Conservation (phyloP, 1,284 basidiomycete genomes). For the Xerocomus alliaceus region DNA sequence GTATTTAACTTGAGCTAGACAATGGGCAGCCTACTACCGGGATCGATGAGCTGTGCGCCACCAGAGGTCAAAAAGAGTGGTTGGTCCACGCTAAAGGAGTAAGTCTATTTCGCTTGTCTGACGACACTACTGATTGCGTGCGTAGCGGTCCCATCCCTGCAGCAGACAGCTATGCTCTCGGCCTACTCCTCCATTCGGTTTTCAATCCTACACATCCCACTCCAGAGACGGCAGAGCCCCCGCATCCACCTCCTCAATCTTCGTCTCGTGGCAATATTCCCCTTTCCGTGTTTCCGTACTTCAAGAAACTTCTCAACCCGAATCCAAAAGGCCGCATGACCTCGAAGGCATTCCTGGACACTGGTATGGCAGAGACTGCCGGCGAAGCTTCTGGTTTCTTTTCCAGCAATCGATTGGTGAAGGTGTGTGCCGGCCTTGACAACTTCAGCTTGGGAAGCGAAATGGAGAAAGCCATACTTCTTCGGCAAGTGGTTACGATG, state of each 20-base stretch:
- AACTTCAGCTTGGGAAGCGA: conserved; percentile 87
- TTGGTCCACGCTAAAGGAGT: conserved; percentile 87
- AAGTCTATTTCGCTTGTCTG: conserved; percentile 35
- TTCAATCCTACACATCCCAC: conserved; percentile 84
- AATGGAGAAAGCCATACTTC: conserved; percentile 77
- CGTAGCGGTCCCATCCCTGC: conserved; percentile 72
- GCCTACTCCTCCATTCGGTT: conserved; percentile 81
- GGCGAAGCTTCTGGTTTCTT: conserved; percentile 80
- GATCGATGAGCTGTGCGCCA: conserved; percentile 62
- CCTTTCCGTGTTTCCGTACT: conserved; percentile 74
- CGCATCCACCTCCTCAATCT: conserved; percentile 74
- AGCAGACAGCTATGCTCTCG: conserved; percentile 86
- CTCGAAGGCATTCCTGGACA: conserved; percentile 78
- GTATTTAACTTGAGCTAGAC: conserved; percentile 55
- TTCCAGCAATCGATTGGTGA: conserved; percentile 81
- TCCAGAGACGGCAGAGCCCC: conserved; percentile 72
- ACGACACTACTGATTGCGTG: conserved; percentile 3
- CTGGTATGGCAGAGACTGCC: conserved; percentile 74
- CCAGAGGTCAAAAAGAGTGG: conserved; percentile 94
- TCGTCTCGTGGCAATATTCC: conserved; percentile 85
- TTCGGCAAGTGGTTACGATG: conserved; percentile 59
- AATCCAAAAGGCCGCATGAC: conserved; percentile 83
- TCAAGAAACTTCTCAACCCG: conserved; percentile 89
- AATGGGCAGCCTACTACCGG: conserved; percentile 72
- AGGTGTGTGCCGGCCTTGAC: conserved; percentile 86